Evolutionary conservation across 352 stramenopile genomes (phyloP), one percentile per base, ranked within the genome.

Genomic region (Globisporangium splendens): DNA sequence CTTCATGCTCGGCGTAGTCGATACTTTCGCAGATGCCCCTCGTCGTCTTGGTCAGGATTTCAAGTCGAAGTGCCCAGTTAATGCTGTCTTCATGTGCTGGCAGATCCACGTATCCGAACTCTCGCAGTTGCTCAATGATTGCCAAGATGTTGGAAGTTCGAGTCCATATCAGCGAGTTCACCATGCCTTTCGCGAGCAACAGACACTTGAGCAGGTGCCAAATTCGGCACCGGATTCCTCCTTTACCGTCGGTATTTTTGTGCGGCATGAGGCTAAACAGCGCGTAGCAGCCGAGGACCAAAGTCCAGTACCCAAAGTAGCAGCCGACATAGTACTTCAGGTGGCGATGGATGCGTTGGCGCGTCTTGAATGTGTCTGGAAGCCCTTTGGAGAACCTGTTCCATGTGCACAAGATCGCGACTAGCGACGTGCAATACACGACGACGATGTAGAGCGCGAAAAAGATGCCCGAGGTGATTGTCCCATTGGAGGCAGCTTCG

Each of bases 241-340:
- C 66, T 12, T 64, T 59, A 1, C 66, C 66, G 15, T 63, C 61
- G 0, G 22, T 52, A n/a, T 62, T 55, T n/a, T 48, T 18, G 50
- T 69, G 63, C 22, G 82, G 79, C 6, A 90, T 57, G 38, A 93
- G 46, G 43, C 66, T 87, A 56, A 91, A 93, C 0, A 86, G 58
- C 1, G 71, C 79, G 54, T 91, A 93, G 21, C 70, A 87, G 3
- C 77, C 70, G 0, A 93, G 56, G 11, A 93, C 83, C 15, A 90
- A 57, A 1, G 83, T 93, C 83, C 83, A 93, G 63, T 91, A 93
- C 22, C 82, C 80, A 50, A 93, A 90, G 63, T 91, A 93, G 61
- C 80, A 91, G 14, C 81, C 83, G n/a, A 93, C 83, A 47, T 93
- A 93, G 66, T 93, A 93, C 65, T 93, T 93, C 31, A 93, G 72